Base-by-base conservation (phyloP, 169 alveolate species). In the Plasmodium relictum region DNA sequence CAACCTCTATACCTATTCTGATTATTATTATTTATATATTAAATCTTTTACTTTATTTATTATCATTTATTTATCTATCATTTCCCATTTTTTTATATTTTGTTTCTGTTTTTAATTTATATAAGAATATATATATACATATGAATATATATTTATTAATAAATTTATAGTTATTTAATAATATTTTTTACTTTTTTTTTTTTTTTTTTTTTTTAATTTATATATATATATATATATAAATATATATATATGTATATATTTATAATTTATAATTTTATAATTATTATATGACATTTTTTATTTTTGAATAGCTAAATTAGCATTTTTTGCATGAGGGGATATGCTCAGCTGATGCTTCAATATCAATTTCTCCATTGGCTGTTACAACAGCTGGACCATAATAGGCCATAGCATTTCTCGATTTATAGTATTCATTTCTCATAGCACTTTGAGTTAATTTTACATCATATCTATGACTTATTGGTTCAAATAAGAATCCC, bases 321-420 rank as follows among this genome's bases (percentile, higher is more conserved):
- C 74, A 76, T 42, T 76, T 44, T 37, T 76, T 76, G 8, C 89
- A 76, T 2, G 89, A 24, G 0, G 89, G 31, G 18, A 65, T 58
- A 45, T 76, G 62, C 18, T 83, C 91, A 20, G 91, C 44, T n/a
- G 91, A 83, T 8, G 91, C 91, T 41, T 83, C 91, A 48, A 96
- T 91, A 70, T 96, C 97, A n/a, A 96, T 92, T 45, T 96, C 97
- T 2, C 98, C 98, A 56, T 96, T 94, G n/a, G 96, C 97, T 37
- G 96, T 96, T 26, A 96, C 96, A 9, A 97, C 98, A 14, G 98
- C 98, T 2, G 98, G 98, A 6, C 98, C 98, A 74, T 96, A 97
- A 92, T 96, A 97, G 16, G 98, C 98, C 97, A 97, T 95, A 37
- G 98, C 98, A 73, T 97, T 97, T 68, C 98, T 93, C 6, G 98